These are phyloP conservation scores for Neocucurbitaria cava DNA, from an alignment of 2,329 filamentous ascomycete species.

Conservation along the genomic window DNA sequence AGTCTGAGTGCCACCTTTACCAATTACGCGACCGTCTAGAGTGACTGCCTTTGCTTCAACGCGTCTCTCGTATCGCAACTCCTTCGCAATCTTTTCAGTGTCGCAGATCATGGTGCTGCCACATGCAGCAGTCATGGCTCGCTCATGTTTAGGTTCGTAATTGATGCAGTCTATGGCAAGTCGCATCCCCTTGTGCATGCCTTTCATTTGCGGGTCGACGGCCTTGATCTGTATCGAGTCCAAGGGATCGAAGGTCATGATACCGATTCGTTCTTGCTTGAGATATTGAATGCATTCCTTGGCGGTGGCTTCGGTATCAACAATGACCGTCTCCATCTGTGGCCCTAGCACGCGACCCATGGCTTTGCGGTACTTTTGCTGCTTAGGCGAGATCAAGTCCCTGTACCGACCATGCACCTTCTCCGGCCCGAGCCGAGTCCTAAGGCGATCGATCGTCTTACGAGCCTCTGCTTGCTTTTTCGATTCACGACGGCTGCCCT, in stretches of 20 bases:
- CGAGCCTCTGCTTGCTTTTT: slow-evolving; percentile 80
- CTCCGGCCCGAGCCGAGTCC: slow-evolving; percentile 82
- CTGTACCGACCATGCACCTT: slow-evolving; percentile 84
- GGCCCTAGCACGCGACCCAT: slow-evolving; percentile 90
- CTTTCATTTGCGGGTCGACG: slow-evolving; percentile 88
- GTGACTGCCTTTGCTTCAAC: slow-evolving; percentile 95
- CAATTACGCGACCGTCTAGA: slow-evolving; percentile 92
- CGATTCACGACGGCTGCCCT: slow-evolving; percentile 84
- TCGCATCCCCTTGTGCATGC: slow-evolving; percentile 80
- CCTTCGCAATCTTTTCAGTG: slow-evolving; percentile 81
- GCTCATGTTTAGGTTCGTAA: slow-evolving; percentile 85
- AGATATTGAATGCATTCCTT: slow-evolving; percentile 94
- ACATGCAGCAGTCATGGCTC: slow-evolving; percentile 93
- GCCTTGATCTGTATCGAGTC: slow-evolving; percentile 97
- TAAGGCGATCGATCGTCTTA: slow-evolving; percentile 84
- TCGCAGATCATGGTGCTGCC: slow-evolving; percentile 96
- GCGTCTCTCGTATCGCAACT: slow-evolving; percentile 83
- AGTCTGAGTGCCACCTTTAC: slow-evolving; percentile 96
- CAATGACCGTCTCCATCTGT: slow-evolving; percentile 92
- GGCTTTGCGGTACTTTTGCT: slow-evolving; percentile 94
- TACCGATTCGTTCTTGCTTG: slow-evolving; percentile 84
- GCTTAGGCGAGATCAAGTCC: slow-evolving; percentile 92
- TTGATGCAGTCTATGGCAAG: slow-evolving; percentile 96
- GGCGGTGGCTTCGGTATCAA: slow-evolving; percentile 93
- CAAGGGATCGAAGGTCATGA: slow-evolving; percentile 93